Evolutionary conservation across 257 asterid species (phyloP).

Genomic region (Ophiorrhiza pumila): DNA sequence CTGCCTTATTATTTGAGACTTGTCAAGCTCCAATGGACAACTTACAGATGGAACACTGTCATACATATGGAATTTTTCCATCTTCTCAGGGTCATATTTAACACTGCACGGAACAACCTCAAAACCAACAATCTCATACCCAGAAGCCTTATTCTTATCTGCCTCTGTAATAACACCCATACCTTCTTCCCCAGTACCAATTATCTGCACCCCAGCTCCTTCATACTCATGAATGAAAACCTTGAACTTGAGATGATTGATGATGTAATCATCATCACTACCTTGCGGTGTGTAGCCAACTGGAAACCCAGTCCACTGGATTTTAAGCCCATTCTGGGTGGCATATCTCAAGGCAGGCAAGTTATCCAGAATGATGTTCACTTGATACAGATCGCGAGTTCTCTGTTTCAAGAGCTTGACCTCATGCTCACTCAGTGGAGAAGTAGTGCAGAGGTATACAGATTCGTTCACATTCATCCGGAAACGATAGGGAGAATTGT

Average conservation of each 20-base stretch:
- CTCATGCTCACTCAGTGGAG: slow-evolving; percentile 57
- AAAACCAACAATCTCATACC: slow-evolving; percentile 78
- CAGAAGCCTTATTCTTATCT: slow-evolving; percentile 65
- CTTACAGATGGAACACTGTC: slow-evolving; percentile 41
- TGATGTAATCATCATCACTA: slow-evolving; percentile 63
- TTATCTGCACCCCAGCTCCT: slow-evolving; percentile 68
- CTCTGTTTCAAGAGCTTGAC: slow-evolving; percentile 76
- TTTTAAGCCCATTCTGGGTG: slow-evolving; percentile 58
- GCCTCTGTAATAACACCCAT: slow-evolving; percentile 64
- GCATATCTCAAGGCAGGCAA: slow-evolving; percentile 76
- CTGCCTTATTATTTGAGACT: slow-evolving; percentile 65
- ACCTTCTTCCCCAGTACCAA: slow-evolving; percentile 77
- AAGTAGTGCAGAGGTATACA: slow-evolving; percentile 64
- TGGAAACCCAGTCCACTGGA: slow-evolving; percentile 83
- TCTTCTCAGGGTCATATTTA: slow-evolving; percentile 63
- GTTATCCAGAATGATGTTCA: slow-evolving; percentile 73
- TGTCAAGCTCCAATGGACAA: slow-evolving; percentile 61
- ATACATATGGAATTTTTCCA: slow-evolving; percentile 55
- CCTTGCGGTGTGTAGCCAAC: slow-evolving; percentile 65
- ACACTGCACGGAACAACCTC: slow-evolving; percentile 79
- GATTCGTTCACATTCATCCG: slow-evolving; percentile 66
- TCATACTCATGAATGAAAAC: slow-evolving; percentile 76
- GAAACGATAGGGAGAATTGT: slow-evolving; percentile 72
- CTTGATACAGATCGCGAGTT: slow-evolving; percentile 74
- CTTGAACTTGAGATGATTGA: slow-evolving; percentile 69